Base-by-base conservation (phyloP, 441 rosid genomes). In the Populus trichocarpa region DNA sequence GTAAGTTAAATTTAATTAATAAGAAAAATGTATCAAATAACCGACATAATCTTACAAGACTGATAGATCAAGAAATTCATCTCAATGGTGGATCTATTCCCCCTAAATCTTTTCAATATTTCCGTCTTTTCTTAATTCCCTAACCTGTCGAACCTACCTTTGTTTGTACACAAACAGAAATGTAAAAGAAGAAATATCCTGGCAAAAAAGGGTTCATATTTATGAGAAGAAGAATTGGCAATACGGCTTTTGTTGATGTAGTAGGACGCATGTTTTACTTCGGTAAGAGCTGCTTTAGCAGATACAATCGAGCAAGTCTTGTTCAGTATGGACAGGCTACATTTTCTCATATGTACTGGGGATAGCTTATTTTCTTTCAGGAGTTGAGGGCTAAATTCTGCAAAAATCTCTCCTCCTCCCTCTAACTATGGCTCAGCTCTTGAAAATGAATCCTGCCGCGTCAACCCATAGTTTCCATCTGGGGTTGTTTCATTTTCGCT, bases 401-500 rank as follows among this genome's bases (percentile, higher is more conserved):
- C 12, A 38, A 75, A 80, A 77, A 77, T 23, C 22, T 30, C 57
- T 53, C 72, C 68, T 50, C 38, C 64, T 46, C 22, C 77, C 75
- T 16, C 46, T 35, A 69, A 81, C 68, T 75, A 50, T 75, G 83
- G 78, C 78, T 75, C 86, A 78, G 74, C 87, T 79, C 90, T 84
- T 74, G 94, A 20, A 77, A 85, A 67, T 18, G 98, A 91, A 86
- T 93, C 86, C 81, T 87, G 97, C 80, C 91, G 83, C 11, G 98
- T 86, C 81, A 93, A 81, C 83, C 81, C 88, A 81, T 97, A 90
- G 80, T 77, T 86, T 73, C 69, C 86, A 53, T 80, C 88, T 1
- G 69, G 35, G 1, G 70, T 81, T 6, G 79, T 71, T 80, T 79
- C 85, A 80, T 78, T 74, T 67, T 79, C 94, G 23, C 73, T 81